phyloP scores from a whole-genome alignment of 352 stramenopile species.

The Phytophthora lateralis region DNA sequence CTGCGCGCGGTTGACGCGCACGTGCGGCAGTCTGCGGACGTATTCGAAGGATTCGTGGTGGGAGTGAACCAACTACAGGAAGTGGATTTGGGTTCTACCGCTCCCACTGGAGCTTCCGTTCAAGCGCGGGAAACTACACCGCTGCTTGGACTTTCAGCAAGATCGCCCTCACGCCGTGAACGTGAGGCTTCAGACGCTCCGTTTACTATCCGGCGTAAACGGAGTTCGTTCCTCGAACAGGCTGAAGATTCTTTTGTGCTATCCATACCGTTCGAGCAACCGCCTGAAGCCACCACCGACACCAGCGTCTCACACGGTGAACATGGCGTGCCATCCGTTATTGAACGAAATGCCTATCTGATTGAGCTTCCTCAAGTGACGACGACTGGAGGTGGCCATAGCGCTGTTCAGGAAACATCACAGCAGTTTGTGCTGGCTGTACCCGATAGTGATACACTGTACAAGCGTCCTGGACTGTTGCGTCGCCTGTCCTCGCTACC shows the following conservation, averaged over 20 bases:
- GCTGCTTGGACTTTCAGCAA: constrained; percentile 43
- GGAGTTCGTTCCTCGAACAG: constrained; percentile 78
- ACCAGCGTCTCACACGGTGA: constrained; percentile 14
- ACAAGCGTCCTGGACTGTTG: constrained; percentile 61
- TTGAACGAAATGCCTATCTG: constrained; percentile 72
- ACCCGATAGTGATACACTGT: constrained; percentile 56
- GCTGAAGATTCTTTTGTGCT: constrained; percentile 79
- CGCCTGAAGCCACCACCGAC: constrained; percentile 24
- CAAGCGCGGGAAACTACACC: constrained; percentile 59
- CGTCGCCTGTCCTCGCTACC: constrained; percentile 67
- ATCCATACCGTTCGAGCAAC: constrained; percentile 74
- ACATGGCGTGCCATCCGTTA: constrained; percentile 33
- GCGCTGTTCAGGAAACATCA: constrained; percentile 33
- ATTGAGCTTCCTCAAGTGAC: constrained; percentile 73
- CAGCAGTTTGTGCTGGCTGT: constrained; percentile 84
- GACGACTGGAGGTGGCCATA: constrained; percentile 34
- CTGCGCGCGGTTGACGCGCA: constrained; percentile 69
- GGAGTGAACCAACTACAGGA: constrained; percentile 79
- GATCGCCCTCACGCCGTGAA: constrained; percentile 29
- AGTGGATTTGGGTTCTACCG: constrained; percentile 17
- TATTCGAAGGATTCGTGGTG: constrained; percentile 87
- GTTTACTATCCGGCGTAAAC: constrained; percentile 58
- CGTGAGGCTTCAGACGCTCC: constrained; percentile 16
- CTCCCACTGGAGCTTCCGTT: constrained; percentile 18
- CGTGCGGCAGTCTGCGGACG: constrained; percentile 42